Base-by-base conservation (phyloP, 1,284 basidiomycete species). In the Ceratobasidium papillatum region DNA sequence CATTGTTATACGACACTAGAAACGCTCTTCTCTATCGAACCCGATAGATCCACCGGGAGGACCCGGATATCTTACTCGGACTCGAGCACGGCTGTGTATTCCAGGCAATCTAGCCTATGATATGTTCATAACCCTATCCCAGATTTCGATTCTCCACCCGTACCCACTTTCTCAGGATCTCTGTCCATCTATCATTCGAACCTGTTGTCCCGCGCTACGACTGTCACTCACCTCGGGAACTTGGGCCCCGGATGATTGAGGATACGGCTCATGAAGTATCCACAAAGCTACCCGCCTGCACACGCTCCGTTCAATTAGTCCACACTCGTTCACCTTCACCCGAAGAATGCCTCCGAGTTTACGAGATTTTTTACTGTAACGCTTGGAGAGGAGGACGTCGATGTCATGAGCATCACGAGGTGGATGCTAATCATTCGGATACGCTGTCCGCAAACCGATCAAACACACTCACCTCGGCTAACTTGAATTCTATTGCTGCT, bases 271-370 rank as follows among this genome's bases (percentile, higher is more conserved):
- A n/a, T n/a, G n/a, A n/a, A n/a, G n/a, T n/a, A n/a, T n/a, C 71
- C 1, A 73, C 71, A 3, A 36, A 63, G 2, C n/a, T 73, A 73
- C 25, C 71, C 71, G 32, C 71, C 71, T 30, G 71, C 59, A 0
- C 41, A 59, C 9, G 51, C 43, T 45, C 52, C 34, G 43, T 73
- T 73, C 59, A 59, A 73, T 47, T 59, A 61, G 22, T 63, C 71
- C 0, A 64, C 30, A 7, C 14, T 64, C 19, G 62, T 49, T 2
- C 52, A 47, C 17, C n/a, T 71, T 17, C 54, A 71, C 41, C 71
- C 71, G 11, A 59, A 73, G 14, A 73, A 73, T 27, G 54, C 63
- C 14, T 59, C 71, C 0, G 71, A 73, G 36, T 47, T 73, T 1
- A 52, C 71, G 11, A 22, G 47, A 19, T 73, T 73, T 54, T 73